These are phyloP conservation scores for Solanum pennellii DNA, from an alignment of 257 asterid genomes.

Conservation along the genomic window DNA sequence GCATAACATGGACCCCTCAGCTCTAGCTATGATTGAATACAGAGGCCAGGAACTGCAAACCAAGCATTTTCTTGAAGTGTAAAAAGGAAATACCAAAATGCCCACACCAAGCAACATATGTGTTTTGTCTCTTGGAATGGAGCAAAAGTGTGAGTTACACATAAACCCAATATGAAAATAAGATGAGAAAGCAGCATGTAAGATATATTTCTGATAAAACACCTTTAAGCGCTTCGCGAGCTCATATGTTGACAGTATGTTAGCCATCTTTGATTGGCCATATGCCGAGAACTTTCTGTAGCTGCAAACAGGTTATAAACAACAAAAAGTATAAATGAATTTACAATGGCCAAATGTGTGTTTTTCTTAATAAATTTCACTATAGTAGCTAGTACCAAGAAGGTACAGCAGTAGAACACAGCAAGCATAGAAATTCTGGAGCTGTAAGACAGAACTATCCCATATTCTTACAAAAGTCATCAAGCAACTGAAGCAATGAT, in stretches of 20 bases:
- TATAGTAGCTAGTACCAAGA: neutral
- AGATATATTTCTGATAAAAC: neutral
- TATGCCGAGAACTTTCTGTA: conserved; percentile 43
- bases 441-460: neutral
- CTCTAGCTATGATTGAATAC: neutral
- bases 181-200: neutral
- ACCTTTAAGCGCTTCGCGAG: conserved; percentile 58
- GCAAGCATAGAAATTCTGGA: neutral
- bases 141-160: neutral
- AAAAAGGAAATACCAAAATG: neutral
- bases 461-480: neutral
- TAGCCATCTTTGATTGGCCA: conserved; percentile 84
- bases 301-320: conserved; percentile 26
- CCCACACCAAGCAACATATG: neutral
- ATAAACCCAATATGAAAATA: neutral
- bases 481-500: neutral
- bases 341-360: neutral
- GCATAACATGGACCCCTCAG: neutral
- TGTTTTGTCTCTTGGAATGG: neutral
- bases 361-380: neutral
- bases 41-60: neutral
- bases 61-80: neutral
- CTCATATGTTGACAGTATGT: conserved; percentile 61
- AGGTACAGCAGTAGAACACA: neutral
- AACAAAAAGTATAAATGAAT: neutral